Base-by-base conservation (phyloP, 305 asterid genomes). In the Fraxinus sp. region DNA sequence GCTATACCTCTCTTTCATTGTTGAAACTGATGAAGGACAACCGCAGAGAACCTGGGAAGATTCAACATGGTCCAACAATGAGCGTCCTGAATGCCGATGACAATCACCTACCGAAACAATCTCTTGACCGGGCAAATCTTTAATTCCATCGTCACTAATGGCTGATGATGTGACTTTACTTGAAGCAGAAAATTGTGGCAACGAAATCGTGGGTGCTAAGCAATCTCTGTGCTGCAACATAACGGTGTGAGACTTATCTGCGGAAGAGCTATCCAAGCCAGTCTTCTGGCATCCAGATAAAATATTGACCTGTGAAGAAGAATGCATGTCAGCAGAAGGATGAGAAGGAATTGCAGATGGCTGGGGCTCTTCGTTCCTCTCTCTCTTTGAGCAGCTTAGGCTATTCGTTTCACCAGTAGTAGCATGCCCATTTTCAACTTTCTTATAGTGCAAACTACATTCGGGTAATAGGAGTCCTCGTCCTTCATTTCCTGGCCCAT, bases 41-140 rank as follows among this genome's bases (percentile, higher is more conserved):
- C 93, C 91, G 83, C 88, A 82, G 82, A 89, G 93, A 80, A 93
- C 84, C 82, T 85, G 91, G 76, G 92, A 52, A 73, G 90, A 84
- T 14, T 86, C 94, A 57, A 88, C 86, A 76, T 80, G 85, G 83
- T 86, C 89, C 68, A 86, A 62, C 79, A 28, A 80, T 44, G 91
- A 86, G 83, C 76, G 59, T 18, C 89, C 84, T 13, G 89, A 78
- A 70, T 82, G 83, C 87, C 82, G 91, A 82, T 57, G 89, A 66
- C 81, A 13, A 78, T 90, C 92, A 77, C 80, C 86, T 33, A 86
- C 76, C 79, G 74, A 66, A 78, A 79, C 77, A 84, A 80, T 79
- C 74, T 83, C 88, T 85, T 78, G 86, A 84, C 83, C 68, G 73
- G 83, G 87, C 79, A n/a, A n/a, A 78, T 83, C 85, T 76, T 80